phyloP scores from a whole-genome alignment of 306 rosid species.

The Acacia acuminata region DNA sequence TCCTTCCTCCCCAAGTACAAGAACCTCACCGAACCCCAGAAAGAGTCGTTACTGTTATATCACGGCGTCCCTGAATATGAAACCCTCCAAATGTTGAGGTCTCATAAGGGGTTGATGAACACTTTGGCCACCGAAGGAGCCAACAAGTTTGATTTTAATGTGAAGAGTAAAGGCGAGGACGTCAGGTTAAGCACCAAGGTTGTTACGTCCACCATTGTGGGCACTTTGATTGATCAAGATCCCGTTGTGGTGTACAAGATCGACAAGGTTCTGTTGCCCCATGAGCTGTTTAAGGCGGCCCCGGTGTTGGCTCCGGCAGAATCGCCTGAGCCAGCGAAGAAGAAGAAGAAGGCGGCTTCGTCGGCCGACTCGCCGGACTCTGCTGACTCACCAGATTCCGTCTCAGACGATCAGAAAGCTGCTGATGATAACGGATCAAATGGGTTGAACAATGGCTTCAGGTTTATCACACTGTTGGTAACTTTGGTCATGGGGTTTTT shows the following conservation, averaged over 20 bases:
- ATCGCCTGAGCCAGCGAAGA: slow-evolving; percentile 23
- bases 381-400: slow-evolving; percentile 14
- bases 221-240: slow-evolving; percentile 77
- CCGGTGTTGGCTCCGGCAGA: slow-evolving; percentile 31
- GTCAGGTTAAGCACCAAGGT: slow-evolving; percentile 66
- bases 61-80: slow-evolving; percentile 81
- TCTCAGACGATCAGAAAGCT: slow-evolving; percentile 44
- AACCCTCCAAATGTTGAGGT: slow-evolving; percentile 67
- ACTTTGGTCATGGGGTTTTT: slow-evolving; percentile 52
- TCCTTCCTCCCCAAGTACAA: slow-evolving; percentile 68
- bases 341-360: slow-evolving; percentile 15
- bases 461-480: slow-evolving; percentile 41
- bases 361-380: slow-evolving; percentile 23
- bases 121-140: slow-evolving; percentile 82
- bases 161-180: slow-evolving; percentile 81
- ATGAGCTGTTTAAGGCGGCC: slow-evolving; percentile 62
- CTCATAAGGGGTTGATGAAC: slow-evolving; percentile 71
- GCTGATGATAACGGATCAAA: slow-evolving; percentile 49
- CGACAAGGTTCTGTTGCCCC: slow-evolving; percentile 70
- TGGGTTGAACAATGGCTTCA: slow-evolving; percentile 38
- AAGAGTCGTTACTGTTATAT: slow-evolving; percentile 59
- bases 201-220: slow-evolving; percentile 54
- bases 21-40: slow-evolving; percentile 64
- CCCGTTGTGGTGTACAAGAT: slow-evolving; percentile 77
- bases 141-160: slow-evolving; percentile 76